These are phyloP conservation scores for Bacterosira constricta DNA, from an alignment of 108 stramenopile genomes.

Conservation along the genomic window DNA sequence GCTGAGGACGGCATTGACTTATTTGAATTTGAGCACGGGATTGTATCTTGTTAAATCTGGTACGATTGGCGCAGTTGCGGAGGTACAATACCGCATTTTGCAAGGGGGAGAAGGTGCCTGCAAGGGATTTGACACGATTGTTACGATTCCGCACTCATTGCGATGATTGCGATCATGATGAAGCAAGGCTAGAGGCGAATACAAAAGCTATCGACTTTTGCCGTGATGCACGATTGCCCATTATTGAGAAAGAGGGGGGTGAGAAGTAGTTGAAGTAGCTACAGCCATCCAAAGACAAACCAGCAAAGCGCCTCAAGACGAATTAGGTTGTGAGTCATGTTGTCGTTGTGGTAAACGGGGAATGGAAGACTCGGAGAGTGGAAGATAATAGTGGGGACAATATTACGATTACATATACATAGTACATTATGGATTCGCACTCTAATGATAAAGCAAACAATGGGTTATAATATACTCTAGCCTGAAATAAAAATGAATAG, in stretches of 20 bases:
- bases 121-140: slow-evolving; percentile 24
- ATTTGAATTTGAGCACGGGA: slow-evolving; percentile 27
- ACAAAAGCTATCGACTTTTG: slow-evolving; percentile 47
- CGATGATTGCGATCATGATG: slow-evolving; percentile 1
- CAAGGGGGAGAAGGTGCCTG: slow-evolving; percentile 42
- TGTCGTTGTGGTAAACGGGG: too few relatives aligned
- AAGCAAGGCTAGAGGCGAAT: slow-evolving; percentile 9
- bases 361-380: too few relatives aligned
- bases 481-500: too few relatives aligned
- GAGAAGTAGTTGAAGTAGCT: too few relatives aligned
- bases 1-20: slow-evolving; percentile 35
- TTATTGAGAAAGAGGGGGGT: slow-evolving; percentile 9
- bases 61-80: slow-evolving; percentile 26
- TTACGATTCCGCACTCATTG: slow-evolving; percentile 14
- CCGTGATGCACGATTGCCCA: slow-evolving; percentile 37
- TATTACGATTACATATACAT: too few relatives aligned
- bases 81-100: slow-evolving; percentile 41
- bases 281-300: too few relatives aligned
- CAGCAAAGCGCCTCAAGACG: too few relatives aligned
- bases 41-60: slow-evolving; percentile 32
- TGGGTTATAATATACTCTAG: too few relatives aligned
- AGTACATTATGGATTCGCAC: too few relatives aligned
- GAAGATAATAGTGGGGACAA: too few relatives aligned
- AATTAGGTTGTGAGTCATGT: too few relatives aligned
- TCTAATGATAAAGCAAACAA: too few relatives aligned